Percentiles rank a stretch among this genome's conserved stretches.
phyloP scores from a whole-genome alignment of 1,284 basidiomycete genomes.

The Singerocomus inundabilis region DNA sequence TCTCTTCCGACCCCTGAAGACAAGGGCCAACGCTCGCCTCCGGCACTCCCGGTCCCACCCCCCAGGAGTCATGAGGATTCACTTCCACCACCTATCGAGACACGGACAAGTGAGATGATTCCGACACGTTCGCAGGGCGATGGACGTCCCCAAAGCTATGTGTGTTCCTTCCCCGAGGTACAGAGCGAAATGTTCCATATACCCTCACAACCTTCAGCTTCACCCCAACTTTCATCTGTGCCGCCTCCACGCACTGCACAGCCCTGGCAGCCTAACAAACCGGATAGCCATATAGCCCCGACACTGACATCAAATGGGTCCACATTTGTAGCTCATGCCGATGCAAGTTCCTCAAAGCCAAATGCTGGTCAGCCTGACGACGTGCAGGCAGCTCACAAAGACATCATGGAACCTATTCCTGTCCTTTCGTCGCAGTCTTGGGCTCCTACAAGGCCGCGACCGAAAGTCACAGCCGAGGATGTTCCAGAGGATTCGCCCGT shows the following conservation, averaged over 20 bases:
- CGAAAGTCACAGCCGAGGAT: constrained; percentile 34
- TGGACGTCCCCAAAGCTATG: neutral
- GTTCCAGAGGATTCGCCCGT: constrained; percentile 24
- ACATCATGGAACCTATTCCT: constrained; percentile 7
- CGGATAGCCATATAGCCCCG: neutral
- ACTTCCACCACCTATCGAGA: constrained; percentile 22
- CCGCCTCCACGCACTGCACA: constrained; percentile 5
- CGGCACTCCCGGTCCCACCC: constrained; percentile 31
- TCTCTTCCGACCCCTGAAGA: constrained; percentile 19
- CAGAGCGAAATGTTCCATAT: constrained; percentile 30
- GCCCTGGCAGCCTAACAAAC: constrained; percentile 4
- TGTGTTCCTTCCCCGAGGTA: constrained; percentile 14
- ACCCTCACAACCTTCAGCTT: constrained; percentile 9
- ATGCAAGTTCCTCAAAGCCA: constrained; percentile 5
- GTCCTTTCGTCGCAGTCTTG: constrained; percentile 12
- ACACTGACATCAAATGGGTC: neutral
- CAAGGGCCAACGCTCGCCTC: constrained; percentile 26
- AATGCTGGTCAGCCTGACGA: constrained; percentile 4
- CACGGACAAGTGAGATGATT: constrained; percentile 30
- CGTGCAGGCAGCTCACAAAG: constrained; percentile 11
- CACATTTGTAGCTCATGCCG: constrained; percentile 3
- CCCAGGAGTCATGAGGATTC: constrained; percentile 27
- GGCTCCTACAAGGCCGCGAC: constrained; percentile 16
- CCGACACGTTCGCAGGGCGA: constrained; percentile 17
- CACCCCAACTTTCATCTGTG: neutral